Evolutionary conservation across 2,329 filamentous ascomycete genomes (phyloP), one percentile per base, ranked within the genome.

Genomic region (Colletotrichum paranaense): DNA sequence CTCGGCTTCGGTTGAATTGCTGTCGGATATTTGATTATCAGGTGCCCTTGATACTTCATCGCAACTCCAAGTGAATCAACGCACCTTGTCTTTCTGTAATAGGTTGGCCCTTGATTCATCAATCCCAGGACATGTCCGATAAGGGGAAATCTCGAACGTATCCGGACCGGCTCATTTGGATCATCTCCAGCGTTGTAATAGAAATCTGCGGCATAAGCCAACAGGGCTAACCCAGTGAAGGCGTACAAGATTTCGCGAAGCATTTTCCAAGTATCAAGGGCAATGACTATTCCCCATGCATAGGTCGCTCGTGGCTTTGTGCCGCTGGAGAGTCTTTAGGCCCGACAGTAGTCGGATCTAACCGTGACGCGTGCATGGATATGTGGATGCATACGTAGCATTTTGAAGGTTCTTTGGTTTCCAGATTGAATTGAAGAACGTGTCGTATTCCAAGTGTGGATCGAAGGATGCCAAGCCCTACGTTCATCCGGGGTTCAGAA

Each of bases 1-100:
- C 67, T 81, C 80, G 3, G 75, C 74, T 24, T 72, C 67, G 32
- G 56, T 58, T 38, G 24, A 35, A 19, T 66, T 52, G 42, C 68
- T 67, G 65, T 6, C 24, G 46, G 16, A 19, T 22, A 28, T 6
- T 38, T 11, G 0, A 11, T 59, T 24, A 38, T 38, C 1, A 38
- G 9, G 22, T 55, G 52, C 52, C 1, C 9, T 28, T 55, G 9
- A 8, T 26, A 55, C 5, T 26, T 11, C 8, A 12, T 42, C 53
- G n/a, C 30, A 11, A 42, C 22, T 22, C 0, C n/a, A 42, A 19
- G 59, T 22, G 4, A 30, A 6, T 30, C 49, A 22, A 35, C 70
- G 11, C 52, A 75, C 73, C 62, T 74, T 30, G 62, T 62, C 19
- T 42, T 52, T 49, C 46, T 63, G 57, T 73, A 69, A 38, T 75